Percentiles rank a stretch among this genome's conserved stretches.
Conservation (phyloP, 106 monocot species). For the Platanthera zijinensis region DNA sequence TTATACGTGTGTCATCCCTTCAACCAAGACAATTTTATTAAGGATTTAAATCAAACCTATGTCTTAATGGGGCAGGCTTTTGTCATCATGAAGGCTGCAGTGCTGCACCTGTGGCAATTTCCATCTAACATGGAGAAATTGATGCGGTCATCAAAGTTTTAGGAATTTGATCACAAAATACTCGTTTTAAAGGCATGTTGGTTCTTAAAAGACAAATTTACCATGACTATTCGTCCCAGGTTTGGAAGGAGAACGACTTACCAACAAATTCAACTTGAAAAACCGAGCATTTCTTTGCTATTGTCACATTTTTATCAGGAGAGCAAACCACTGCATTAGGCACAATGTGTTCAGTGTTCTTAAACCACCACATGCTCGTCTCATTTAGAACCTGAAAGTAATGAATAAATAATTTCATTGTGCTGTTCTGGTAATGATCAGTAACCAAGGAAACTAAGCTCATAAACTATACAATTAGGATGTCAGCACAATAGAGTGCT, state of each 20-base stretch:
- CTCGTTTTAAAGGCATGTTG: background rate
- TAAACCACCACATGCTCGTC: conserved; percentile 94
- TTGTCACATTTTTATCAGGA: conserved; percentile 94
- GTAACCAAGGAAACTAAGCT: background rate
- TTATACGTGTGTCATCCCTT: background rate
- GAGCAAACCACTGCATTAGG: conserved; percentile 81
- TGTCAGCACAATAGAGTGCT: background rate
- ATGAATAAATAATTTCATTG: background rate
- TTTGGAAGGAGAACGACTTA: conserved; percentile 21
- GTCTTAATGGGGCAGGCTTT: background rate
- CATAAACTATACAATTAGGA: background rate
- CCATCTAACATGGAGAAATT: background rate
- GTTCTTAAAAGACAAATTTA: background rate
- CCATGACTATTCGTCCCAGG: background rate
- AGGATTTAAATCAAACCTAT: background rate
- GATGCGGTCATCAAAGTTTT: background rate
- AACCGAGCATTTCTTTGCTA: conserved; percentile 93
- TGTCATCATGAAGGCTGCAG: background rate
- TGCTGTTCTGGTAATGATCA: background rate
- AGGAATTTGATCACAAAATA: background rate
- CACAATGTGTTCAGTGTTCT: conserved; percentile 68
- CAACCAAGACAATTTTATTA: background rate
- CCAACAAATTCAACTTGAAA: conserved; percentile 99
- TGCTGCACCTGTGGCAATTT: background rate
- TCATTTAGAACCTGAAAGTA: conserved; percentile 84